These are phyloP conservation scores for Ormosia semicastrata DNA, from an alignment of 306 rosid genomes.

Conservation along the genomic window DNA sequence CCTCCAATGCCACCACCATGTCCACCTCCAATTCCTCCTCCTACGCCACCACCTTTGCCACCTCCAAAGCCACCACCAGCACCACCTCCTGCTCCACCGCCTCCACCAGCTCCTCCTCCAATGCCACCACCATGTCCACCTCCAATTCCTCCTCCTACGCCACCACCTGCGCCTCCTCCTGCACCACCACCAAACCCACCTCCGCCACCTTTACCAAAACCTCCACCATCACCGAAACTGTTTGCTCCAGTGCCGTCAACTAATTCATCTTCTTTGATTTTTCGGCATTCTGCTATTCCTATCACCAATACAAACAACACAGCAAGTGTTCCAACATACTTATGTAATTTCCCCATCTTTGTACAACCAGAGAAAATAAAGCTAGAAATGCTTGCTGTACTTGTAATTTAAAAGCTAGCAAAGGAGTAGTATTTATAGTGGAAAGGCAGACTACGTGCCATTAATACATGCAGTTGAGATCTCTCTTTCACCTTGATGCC, in stretches of 20 bases:
- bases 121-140: neutral
- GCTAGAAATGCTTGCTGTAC: neutral
- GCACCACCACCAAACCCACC: neutral
- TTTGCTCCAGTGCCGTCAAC: neutral
- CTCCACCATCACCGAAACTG: neutral
- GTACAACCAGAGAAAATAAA: neutral
- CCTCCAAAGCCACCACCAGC: neutral
- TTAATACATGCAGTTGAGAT: slow-evolving; percentile 46
- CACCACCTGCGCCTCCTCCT: neutral
- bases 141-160: neutral
- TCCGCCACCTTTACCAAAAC: neutral
- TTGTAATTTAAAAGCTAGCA: neutral
- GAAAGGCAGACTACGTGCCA: slow-evolving; percentile 7
- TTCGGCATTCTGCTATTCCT: slow-evolving; percentile 48
- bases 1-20: neutral
- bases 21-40: no score
- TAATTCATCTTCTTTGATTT: slow-evolving; percentile 34
- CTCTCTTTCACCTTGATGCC: slow-evolving; percentile 34
- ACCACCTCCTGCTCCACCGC: neutral
- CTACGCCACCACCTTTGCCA: neutral
- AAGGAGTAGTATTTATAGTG: slow-evolving; percentile 44
- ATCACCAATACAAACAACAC: slow-evolving; percentile 8
- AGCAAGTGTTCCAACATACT: slow-evolving; percentile 24
- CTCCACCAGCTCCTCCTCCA: neutral
- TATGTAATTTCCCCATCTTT: slow-evolving; percentile 50